phyloP scores from a whole-genome alignment of 768 basidiomycete genomes.

The Rhodosporidiobolus sp. region DNA sequence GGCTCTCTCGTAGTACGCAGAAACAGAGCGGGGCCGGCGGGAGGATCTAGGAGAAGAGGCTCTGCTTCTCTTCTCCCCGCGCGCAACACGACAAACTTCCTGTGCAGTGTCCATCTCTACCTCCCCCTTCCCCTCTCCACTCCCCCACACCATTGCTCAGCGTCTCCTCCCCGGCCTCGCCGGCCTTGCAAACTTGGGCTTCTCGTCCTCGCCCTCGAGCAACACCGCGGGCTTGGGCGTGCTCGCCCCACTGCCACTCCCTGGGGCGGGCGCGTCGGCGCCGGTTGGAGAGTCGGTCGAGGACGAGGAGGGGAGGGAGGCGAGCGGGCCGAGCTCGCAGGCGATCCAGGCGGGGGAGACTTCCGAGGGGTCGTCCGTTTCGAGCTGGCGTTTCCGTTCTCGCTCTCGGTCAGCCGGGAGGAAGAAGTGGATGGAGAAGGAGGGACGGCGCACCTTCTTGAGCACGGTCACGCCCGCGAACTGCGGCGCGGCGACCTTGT shows the following conservation, averaged over 20 bases:
- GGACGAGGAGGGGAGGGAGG: not conserved
- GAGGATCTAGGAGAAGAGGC: too few relatives aligned
- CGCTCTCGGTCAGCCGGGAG: conserved; percentile 40
- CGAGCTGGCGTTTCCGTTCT: too few relatives aligned
- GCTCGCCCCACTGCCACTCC: too few relatives aligned
- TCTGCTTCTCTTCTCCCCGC: too few relatives aligned
- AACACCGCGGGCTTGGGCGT: too few relatives aligned
- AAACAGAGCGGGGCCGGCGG: too few relatives aligned
- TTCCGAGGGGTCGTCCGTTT: conserved; percentile 76
- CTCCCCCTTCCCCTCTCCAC: too few relatives aligned
- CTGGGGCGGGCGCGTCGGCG: not conserved
- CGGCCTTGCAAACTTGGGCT: conserved; percentile 63
- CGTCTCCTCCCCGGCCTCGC: conserved; percentile 64
- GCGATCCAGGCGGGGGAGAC: conserved; percentile 64
- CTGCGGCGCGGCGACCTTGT: conserved; percentile 54
- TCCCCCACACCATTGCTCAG: not conserved
- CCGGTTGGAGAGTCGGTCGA: not conserved
- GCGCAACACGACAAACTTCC: not conserved
- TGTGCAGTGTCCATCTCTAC: not conserved
- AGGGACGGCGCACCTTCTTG: conserved; percentile 49
- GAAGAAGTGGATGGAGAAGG: conserved; percentile 3
- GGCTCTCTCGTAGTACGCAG: too few relatives aligned
- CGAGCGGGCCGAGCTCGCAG: conserved; percentile 56
- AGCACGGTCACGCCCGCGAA: conserved; percentile 53
- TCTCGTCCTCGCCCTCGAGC: conserved; percentile 49